A percentile compares a stretch with the other conserved stretches of the same genome.
Conservation (phyloP, 129 eudicot genomes). For the Mikania micrantha region DNA sequence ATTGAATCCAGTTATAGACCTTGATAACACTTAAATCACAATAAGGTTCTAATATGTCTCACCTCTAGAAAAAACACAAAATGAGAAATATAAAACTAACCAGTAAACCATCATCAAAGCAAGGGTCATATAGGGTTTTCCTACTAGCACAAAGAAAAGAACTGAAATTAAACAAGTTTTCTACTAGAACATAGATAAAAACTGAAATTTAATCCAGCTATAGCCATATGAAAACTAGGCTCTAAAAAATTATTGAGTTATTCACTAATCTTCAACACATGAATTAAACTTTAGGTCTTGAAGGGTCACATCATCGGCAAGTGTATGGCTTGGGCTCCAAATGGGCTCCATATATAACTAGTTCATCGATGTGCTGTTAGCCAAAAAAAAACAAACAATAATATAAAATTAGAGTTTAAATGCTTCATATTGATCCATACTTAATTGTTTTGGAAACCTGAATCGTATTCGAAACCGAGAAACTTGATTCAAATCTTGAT, state of each 20-base stretch:
- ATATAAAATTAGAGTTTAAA: not conserved
- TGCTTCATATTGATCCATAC: not conserved
- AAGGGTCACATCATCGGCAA: not conserved
- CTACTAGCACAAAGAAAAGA: not conserved
- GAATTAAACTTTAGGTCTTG: not conserved
- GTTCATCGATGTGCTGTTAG: not conserved
- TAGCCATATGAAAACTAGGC: not conserved
- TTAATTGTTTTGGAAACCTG: not conserved
- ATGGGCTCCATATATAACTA: conserved; percentile 12
- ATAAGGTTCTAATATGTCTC: too few species aligned
- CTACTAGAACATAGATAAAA: not conserved
- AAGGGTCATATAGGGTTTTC: not conserved
- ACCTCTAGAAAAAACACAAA: not conserved
- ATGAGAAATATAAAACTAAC: not conserved
- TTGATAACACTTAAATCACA: too few species aligned
- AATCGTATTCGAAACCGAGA: too few species aligned
- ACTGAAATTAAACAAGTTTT: not conserved
- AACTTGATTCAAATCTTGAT: too few species aligned
- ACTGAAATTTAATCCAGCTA: not conserved
- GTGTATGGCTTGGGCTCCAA: conserved; percentile 3
- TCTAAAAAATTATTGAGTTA: not conserved
- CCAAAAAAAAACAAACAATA: not conserved
- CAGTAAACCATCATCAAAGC: not conserved
- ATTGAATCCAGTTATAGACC: too few species aligned
- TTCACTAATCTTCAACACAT: not conserved